These are phyloP conservation scores for Nadsonia starkeyi-henricii DNA, from an alignment of 1,139 yeast species.

Conservation along the genomic window DNA sequence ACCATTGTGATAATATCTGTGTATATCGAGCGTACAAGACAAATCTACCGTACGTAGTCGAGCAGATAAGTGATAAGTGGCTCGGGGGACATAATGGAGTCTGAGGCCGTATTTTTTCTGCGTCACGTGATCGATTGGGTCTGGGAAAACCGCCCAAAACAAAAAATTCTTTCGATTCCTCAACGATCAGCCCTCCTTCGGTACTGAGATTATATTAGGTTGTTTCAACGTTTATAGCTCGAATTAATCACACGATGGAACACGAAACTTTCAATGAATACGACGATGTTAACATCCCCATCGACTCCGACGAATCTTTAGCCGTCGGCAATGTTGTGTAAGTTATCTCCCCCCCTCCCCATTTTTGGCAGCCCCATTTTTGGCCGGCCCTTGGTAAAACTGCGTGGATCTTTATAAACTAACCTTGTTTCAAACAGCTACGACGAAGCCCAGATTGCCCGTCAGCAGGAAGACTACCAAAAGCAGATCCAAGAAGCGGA, in stretches of 20 bases:
- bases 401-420: no score
- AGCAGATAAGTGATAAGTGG: no score
- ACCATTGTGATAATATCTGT: no score
- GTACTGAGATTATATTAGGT: no score
- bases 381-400: no score
- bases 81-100: no score
- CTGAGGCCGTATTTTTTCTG: neutral
- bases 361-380: no score
- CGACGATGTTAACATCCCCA: neutral
- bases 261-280: neutral
- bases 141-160: neutral
- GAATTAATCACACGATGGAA: neutral
- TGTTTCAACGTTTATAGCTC: no score
- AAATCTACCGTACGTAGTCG: no score
- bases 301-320: slow-evolving; percentile 14
- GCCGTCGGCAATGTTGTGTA: slow-evolving; percentile 20
- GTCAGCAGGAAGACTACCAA: slow-evolving; percentile 21
- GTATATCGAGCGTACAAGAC: no score
- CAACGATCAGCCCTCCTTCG: neutral
- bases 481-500: slow-evolving; percentile 16
- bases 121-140: neutral
- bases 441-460: slow-evolving; percentile 22
- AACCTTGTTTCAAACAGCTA: slow-evolving; percentile 12
- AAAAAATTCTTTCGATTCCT: neutral
- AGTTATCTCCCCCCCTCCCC: no score